These are phyloP conservation scores for Firmiana major DNA, from an alignment of 345 rosid species.

Conservation along the genomic window DNA sequence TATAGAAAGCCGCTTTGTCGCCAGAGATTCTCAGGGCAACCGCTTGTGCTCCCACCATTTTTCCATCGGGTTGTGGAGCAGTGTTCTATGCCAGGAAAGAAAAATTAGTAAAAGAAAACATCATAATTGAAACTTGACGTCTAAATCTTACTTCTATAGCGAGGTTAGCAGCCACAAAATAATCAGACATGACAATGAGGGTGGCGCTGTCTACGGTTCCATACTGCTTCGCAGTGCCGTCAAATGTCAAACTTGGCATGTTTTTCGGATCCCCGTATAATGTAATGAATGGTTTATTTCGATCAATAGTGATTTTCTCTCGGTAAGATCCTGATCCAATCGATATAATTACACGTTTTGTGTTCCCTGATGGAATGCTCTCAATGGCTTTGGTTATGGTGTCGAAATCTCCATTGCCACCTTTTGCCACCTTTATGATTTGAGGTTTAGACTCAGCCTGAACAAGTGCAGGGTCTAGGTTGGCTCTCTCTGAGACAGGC, in stretches of 20 bases:
- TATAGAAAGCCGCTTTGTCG: constrained; percentile 45
- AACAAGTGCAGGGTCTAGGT: constrained; percentile 31
- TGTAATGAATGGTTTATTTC: constrained; percentile 52
- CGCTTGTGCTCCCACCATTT: constrained; percentile 37
- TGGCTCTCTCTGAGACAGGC: constrained; percentile 13
- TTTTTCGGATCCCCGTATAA: constrained; percentile 40
- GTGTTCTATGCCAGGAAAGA: constrained; percentile 29
- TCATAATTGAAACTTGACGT: background rate
- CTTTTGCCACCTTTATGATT: constrained; percentile 38
- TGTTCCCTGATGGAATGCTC: constrained; percentile 46
- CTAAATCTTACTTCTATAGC: constrained; percentile 32
- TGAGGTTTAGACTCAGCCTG: constrained; percentile 22
- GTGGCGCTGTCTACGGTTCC: constrained; percentile 74
- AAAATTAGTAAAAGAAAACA: background rate
- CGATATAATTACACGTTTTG: constrained; percentile 40
- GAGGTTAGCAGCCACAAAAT: constrained; percentile 56
- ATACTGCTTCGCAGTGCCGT: constrained; percentile 41
- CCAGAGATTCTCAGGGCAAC: constrained; percentile 41
- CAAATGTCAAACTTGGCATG: constrained; percentile 33
- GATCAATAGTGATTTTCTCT: constrained; percentile 55
- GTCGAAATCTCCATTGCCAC: constrained; percentile 50
- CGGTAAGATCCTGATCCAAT: constrained; percentile 45
- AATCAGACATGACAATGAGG: constrained; percentile 48
- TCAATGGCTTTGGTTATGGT: constrained; percentile 51
- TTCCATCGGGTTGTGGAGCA: constrained; percentile 41